These are phyloP conservation scores for Heritiera littoralis DNA, from an alignment of 345 rosid species.

Conservation along the genomic window DNA sequence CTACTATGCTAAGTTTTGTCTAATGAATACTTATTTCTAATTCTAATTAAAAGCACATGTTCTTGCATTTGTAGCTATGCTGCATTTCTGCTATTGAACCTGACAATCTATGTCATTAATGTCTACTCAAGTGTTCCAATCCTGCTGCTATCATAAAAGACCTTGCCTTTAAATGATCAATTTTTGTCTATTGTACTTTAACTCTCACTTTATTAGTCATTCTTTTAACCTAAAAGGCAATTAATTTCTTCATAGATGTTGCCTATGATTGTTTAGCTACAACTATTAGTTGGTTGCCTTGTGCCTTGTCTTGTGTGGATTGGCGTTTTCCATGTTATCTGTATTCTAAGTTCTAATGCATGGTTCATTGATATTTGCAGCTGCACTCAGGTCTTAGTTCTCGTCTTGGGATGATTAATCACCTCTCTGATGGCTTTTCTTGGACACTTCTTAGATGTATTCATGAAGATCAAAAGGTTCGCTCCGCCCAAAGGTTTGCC, in stretches of 20 bases:
- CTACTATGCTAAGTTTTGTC: background rate
- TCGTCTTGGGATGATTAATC: slow-evolving; percentile 64
- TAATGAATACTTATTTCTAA: slow-evolving; percentile 6
- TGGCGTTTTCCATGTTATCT: background rate
- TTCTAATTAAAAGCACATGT: background rate
- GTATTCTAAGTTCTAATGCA: slow-evolving; percentile 9
- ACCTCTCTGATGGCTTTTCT: slow-evolving; percentile 58
- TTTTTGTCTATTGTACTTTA: background rate
- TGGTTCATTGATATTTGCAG: slow-evolving; percentile 16
- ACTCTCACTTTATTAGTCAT: background rate
- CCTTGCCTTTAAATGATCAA: background rate
- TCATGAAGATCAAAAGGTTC: slow-evolving; percentile 77
- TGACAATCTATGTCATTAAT: background rate
- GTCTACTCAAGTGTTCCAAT: background rate
- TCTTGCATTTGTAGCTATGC: slow-evolving; percentile 8
- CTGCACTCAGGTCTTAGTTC: slow-evolving; percentile 31
- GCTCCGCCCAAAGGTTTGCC: slow-evolving; percentile 68
- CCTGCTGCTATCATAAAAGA: background rate
- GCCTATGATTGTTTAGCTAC: background rate
- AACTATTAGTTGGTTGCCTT: background rate
- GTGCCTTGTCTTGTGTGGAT: slow-evolving; percentile 1
- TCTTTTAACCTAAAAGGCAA: background rate
- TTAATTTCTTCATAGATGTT: background rate
- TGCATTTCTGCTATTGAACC: background rate
- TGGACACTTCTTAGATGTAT: slow-evolving; percentile 85